Percentiles rank a stretch among this genome's conserved stretches.
phyloP scores from a whole-genome alignment of 2,329 filamentous ascomycete species.

The Fusarium xylarioides region DNA sequence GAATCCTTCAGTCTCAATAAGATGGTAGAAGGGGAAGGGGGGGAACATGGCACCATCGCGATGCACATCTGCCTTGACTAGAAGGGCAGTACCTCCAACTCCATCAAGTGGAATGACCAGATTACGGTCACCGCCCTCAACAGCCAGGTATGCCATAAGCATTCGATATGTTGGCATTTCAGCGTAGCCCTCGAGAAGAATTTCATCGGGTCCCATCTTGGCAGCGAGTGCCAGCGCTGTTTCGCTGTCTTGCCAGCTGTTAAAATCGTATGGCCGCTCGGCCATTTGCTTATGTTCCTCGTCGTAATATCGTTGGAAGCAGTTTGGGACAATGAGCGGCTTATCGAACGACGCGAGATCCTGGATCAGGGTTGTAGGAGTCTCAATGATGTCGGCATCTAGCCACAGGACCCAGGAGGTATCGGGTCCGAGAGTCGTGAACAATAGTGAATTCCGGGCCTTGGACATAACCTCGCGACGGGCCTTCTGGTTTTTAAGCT shows the following conservation, averaged over 20 bases:
- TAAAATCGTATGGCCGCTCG: slow-evolving; percentile 92
- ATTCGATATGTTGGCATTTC: slow-evolving; percentile 93
- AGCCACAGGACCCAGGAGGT: slow-evolving; percentile 98
- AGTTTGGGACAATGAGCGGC: slow-evolving; percentile 93
- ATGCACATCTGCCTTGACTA: slow-evolving; percentile 97
- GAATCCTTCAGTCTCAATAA: slow-evolving; percentile 98
- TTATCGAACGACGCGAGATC: slow-evolving; percentile 89
- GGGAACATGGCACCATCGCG: slow-evolving; percentile 99
- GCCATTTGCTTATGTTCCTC: slow-evolving; percentile 72
- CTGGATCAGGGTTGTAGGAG: slow-evolving; percentile 84
- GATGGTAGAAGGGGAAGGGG: slow-evolving; percentile 92
- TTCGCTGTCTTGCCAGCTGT: slow-evolving; percentile 94
- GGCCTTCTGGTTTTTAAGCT: slow-evolving; percentile 87
- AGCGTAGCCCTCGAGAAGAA: slow-evolving; percentile 90
- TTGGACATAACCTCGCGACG: slow-evolving; percentile 91
- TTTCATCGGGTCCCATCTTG: slow-evolving; percentile 89
- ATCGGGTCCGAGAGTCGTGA: slow-evolving; percentile 89
- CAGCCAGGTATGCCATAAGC: slow-evolving; percentile 86
- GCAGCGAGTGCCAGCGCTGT: slow-evolving; percentile 78
- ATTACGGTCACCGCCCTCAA: slow-evolving; percentile 64
- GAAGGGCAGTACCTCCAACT: slow-evolving; percentile 88
- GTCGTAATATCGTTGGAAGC: slow-evolving; percentile 87
- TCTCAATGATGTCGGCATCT: slow-evolving; percentile 91
- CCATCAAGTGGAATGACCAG: slow-evolving; percentile 83
- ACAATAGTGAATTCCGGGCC: slow-evolving; percentile 92